Evolutionary conservation across 2,329 filamentous ascomycete genomes (phyloP).

Genomic region (Phialocephala sp.): DNA sequence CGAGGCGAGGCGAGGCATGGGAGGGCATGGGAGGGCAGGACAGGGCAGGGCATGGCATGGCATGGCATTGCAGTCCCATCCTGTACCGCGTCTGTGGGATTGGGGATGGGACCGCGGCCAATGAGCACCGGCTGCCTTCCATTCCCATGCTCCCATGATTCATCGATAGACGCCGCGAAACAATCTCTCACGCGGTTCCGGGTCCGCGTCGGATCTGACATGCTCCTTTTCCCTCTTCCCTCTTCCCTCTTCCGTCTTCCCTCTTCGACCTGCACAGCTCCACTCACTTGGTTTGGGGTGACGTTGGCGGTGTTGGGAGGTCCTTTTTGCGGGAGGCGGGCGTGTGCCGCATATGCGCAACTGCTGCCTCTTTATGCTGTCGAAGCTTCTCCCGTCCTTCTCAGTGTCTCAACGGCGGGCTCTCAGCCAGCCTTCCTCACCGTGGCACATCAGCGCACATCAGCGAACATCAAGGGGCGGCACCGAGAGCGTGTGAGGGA

Average conservation of each 20-base stretch:
- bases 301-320: background rate
- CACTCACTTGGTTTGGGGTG: background rate
- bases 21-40: background rate
- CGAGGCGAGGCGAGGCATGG: background rate
- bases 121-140: background rate
- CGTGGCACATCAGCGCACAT: background rate
- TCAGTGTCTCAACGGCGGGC: background rate
- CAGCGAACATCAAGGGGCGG: too few relatives aligned
- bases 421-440: background rate
- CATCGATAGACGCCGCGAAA: background rate
- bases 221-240: background rate
- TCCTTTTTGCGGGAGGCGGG: constrained; percentile 1
- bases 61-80: background rate
- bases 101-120: background rate
- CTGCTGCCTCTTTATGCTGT: constrained; percentile 4
- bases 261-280: background rate
- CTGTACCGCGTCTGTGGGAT: background rate
- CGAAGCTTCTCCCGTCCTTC: constrained; percentile 1
- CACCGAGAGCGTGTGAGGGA: too few relatives aligned
- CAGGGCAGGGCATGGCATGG: background rate
- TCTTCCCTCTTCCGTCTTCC: too few relatives aligned
- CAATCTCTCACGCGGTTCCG: background rate
- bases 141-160: background rate
- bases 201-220: background rate
- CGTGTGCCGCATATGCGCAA: background rate